These are phyloP conservation scores for Chaetoscypha palmicola DNA, from an alignment of 2,329 filamentous ascomycete species.

Conservation along the genomic window DNA sequence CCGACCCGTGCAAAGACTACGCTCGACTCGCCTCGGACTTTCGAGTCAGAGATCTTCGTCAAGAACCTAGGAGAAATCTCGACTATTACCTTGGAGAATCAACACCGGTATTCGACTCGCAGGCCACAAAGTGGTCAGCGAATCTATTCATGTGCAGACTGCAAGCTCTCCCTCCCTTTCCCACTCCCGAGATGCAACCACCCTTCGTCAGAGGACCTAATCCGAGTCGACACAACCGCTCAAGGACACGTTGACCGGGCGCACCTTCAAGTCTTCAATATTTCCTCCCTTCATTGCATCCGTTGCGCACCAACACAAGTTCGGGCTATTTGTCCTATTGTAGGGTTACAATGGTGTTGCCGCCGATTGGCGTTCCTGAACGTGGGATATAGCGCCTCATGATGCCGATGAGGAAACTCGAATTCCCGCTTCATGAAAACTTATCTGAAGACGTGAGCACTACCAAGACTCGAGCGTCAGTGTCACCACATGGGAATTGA, in stretches of 20 bases:
- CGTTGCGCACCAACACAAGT: slow-evolving; percentile 6
- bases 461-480: background rate
- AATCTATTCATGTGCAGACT: slow-evolving; percentile 4
- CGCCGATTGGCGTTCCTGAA: background rate
- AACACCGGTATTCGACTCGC: background rate
- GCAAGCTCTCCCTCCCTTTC: background rate
- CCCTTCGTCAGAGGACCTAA: background rate
- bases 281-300: slow-evolving; percentile 12
- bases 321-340: background rate
- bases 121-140: slow-evolving; percentile 1
- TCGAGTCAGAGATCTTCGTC: slow-evolving; percentile 4
- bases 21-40: background rate
- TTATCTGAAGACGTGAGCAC: background rate
- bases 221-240: background rate
- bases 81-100: background rate
- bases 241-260: background rate
- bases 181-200: background rate
- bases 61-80: background rate
- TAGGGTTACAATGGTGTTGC: background rate
- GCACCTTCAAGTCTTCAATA: slow-evolving; percentile 7
- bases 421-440: background rate
- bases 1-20: background rate
- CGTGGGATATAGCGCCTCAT: slow-evolving; percentile 5
- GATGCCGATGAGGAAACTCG: slow-evolving; percentile 1
- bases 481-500: background rate